Conservation (phyloP, 1,284 basidiomycete species). For the Cystobasidium pallidum region DNA sequence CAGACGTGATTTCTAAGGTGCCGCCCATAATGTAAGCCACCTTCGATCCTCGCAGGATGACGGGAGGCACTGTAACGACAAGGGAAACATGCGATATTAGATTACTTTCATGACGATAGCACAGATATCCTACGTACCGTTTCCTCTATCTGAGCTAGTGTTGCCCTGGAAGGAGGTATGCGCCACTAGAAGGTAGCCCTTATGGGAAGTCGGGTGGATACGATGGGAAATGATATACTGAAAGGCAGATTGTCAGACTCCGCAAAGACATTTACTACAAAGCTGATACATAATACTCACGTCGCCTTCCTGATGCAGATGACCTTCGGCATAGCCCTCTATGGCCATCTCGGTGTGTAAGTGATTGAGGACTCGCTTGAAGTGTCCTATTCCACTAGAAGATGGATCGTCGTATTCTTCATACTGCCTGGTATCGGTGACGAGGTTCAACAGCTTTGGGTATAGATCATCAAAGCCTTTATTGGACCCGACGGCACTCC, state of each 20-base stretch:
- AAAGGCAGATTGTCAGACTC: conserved; percentile 8
- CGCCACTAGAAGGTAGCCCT: conserved; percentile 84
- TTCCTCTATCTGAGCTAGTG: conserved; percentile 68
- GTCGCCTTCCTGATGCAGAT: conserved; percentile 92
- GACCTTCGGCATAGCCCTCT: conserved; percentile 79
- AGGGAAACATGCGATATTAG: not conserved
- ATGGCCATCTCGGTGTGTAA: conserved; percentile 87
- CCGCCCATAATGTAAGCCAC: conserved; percentile 80
- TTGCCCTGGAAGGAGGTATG: conserved; percentile 82
- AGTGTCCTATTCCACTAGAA: conserved; percentile 66
- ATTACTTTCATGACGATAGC: not conserved
- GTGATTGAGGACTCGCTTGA: conserved; percentile 82
- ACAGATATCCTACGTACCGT: conserved; percentile 61
- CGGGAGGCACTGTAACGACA: conserved; percentile 68
- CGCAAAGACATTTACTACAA: not conserved
- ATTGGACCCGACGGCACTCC: conserved; percentile 82
- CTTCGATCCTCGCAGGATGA: conserved; percentile 76
- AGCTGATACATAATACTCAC: conserved; percentile 66
- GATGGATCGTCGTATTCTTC: conserved; percentile 60
- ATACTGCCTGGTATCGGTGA: conserved; percentile 78
- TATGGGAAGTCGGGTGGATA: conserved; percentile 84
- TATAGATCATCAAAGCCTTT: conserved; percentile 97
- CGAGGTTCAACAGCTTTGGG: conserved; percentile 83
- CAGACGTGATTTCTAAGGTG: conserved; percentile 68
- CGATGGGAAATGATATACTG: conserved; percentile 90